A percentile compares a stretch with the other conserved stretches of the same genome.
phyloP scores from a whole-genome alignment of 2,329 filamentous ascomycete species.

The Setomelanomma holmii region DNA sequence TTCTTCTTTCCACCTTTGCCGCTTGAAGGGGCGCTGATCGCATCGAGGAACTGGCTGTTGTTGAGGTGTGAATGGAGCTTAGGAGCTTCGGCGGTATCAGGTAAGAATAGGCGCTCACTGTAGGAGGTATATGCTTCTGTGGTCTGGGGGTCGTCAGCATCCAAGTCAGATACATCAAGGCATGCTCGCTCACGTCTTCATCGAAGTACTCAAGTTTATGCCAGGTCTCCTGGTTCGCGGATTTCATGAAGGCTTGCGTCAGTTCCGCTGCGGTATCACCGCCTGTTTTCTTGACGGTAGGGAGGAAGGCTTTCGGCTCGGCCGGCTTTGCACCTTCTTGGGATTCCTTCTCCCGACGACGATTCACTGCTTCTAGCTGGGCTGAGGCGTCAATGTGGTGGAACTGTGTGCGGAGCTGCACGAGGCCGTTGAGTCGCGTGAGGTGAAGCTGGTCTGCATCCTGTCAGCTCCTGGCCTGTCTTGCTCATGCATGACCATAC shows the following conservation, averaged over 20 bases:
- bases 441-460: constrained; percentile 79
- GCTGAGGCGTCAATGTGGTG: constrained; percentile 88
- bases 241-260: constrained; percentile 77
- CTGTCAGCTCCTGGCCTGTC: not conserved
- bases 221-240: constrained; percentile 85
- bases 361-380: constrained; percentile 69
- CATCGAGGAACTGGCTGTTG: constrained; percentile 67
- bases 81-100: constrained; percentile 50
- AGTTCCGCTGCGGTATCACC: constrained; percentile 72
- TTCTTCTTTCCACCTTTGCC: constrained; percentile 51
- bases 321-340: constrained; percentile 51
- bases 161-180: not conserved
- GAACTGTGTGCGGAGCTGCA: constrained; percentile 89
- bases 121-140: constrained; percentile 78
- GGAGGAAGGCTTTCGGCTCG: constrained; percentile 79
- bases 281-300: constrained; percentile 80
- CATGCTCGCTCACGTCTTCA: constrained; percentile 66
- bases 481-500: constrained; percentile 56
- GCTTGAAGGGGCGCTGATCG: constrained; percentile 62
- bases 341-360: constrained; percentile 55
- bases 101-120: constrained; percentile 72
- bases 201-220: constrained; percentile 79
- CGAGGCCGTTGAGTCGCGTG: constrained; percentile 80
- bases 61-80: constrained; percentile 63
- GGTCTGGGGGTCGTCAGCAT: constrained; percentile 48